These are phyloP conservation scores for Boletellus sp. DNA, from an alignment of 768 basidiomycete species.

Conservation along the genomic window DNA sequence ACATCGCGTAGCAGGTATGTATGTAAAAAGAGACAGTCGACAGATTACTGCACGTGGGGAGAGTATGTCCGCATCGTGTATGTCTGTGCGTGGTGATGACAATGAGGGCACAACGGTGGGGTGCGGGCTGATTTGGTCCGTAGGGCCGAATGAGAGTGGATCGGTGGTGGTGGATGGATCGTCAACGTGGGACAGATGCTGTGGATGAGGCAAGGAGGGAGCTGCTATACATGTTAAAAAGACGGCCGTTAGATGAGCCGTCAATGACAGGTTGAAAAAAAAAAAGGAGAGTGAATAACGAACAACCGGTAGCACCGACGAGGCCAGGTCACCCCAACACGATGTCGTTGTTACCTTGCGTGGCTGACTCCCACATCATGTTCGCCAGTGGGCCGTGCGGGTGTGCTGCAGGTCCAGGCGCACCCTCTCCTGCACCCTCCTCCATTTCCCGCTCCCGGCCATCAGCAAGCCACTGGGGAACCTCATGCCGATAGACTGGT, in stretches of 20 bases:
- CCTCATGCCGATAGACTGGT: conserved; percentile 28
- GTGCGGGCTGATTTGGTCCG: not conserved
- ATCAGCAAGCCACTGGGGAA: conserved; percentile 26
- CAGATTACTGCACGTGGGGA: conserved; percentile 6
- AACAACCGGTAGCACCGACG: conserved; percentile 4
- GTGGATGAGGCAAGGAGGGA: not conserved
- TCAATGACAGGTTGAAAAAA: not conserved
- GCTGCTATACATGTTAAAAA: conserved; percentile 2
- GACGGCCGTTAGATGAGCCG: conserved; percentile 3
- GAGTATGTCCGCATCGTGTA: conserved; percentile 13
- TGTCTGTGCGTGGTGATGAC: conserved; percentile 16
- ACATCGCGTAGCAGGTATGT: conserved; percentile 20
- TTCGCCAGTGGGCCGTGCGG: conserved; percentile 19
- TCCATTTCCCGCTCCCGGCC: conserved; percentile 16
- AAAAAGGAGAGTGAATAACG: not conserved
- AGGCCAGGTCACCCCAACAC: conserved; percentile 25
- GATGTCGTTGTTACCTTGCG: conserved; percentile 29
- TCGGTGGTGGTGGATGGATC: no score
- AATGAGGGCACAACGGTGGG: not conserved
- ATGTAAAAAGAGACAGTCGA: conserved; percentile 6
- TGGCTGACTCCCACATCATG: conserved; percentile 28
- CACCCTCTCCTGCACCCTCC: conserved; percentile 16
- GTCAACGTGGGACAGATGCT: conserved; percentile 2
- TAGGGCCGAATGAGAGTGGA: conserved; percentile 1
- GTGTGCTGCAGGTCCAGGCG: conserved; percentile 17